A percentile compares a stretch with the other conserved stretches of the same genome.
Conservation (phyloP, 2,329 filamentous ascomycete species). For the Aspergillus sp. region DNA sequence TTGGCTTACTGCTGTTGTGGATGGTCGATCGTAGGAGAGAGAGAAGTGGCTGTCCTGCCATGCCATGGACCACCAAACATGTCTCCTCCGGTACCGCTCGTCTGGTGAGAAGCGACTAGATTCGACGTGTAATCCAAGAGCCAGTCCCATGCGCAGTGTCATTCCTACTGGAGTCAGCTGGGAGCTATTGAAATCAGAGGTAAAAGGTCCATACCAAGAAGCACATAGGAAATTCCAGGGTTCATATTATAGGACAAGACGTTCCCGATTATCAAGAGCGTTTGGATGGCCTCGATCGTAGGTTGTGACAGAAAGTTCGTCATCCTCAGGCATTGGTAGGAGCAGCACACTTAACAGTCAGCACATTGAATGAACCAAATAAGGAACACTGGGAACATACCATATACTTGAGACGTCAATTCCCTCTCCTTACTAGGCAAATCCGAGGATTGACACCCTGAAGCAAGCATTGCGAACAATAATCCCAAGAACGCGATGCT, state of each 20-base stretch:
- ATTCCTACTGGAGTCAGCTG: slow-evolving; percentile 34
- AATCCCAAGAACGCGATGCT: slow-evolving; percentile 52
- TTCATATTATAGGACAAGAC: slow-evolving; percentile 58
- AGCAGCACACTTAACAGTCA: slow-evolving; percentile 49
- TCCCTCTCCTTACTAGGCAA: slow-evolving; percentile 52
- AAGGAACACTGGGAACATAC: slow-evolving; percentile 26
- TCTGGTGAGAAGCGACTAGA: slow-evolving; percentile 46
- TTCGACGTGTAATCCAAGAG: slow-evolving; percentile 52
- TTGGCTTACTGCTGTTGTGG: slow-evolving; percentile 47
- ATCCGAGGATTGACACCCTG: slow-evolving; percentile 53
- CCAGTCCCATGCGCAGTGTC: slow-evolving; percentile 53
- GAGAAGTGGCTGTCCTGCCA: slow-evolving; percentile 59
- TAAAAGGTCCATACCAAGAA: slow-evolving; percentile 36
- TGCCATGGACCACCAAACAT: slow-evolving; percentile 52
- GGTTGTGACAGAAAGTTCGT: slow-evolving; percentile 57
- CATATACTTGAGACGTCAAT: slow-evolving; percentile 56
- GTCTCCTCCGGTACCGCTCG: slow-evolving; percentile 39
- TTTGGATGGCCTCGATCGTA: slow-evolving; percentile 54
- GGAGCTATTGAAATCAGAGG: neutral
- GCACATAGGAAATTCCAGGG: slow-evolving; percentile 54
- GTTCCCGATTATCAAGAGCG: slow-evolving; percentile 54
- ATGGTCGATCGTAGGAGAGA: slow-evolving; percentile 54
- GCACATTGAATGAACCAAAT: slow-evolving; percentile 5
- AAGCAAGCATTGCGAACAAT: slow-evolving; percentile 55
- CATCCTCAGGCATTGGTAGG: slow-evolving; percentile 56